Base-by-base conservation (phyloP, 2,329 filamentous ascomycete species). In the Aspergillus viridinutans region DNA sequence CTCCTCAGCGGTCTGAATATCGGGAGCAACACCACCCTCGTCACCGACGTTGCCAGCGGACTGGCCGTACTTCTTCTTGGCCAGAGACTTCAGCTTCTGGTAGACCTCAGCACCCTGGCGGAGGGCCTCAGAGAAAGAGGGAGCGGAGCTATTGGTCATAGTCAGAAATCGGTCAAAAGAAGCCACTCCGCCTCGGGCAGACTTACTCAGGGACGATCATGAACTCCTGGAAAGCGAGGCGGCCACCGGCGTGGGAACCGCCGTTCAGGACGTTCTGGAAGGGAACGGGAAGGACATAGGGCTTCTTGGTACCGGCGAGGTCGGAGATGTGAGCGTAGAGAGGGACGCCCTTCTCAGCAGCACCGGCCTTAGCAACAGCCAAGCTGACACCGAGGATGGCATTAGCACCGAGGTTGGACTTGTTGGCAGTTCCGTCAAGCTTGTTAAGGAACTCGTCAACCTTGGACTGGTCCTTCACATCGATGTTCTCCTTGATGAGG, bases 11-110 rank as follows among this genome's bases (percentile, higher is more conserved):
- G 90, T 95, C 84, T 97, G 91, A 75, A 99, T 97, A 86, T 97
- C 92, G 69, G 94, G 94, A 69, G 94, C 94, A 74, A 99, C 94
- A 88, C 94, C 94, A 85, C 94, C 94, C 87, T 99, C 94, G 76
- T 99, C 94, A 80, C 94, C 94, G 67, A 99, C 94, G 78, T 99
- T 99, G 78, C 93, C 94, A 66, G 94, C 94, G 64, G 94, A 97
- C 81, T 96, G 93, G 75, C 94, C 94, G 78, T 99, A 99, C 85
- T 90, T 94, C 90, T 97, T 94, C 90, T 97, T 97, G 78, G 94
- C 92, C 61, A 97, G 86, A 71, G 84, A 72, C 89, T 99, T 99
- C 72, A 99, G 90, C 81, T 90, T 89, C 81, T 97, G 93, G 88
- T 99, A 99, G 72, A 97, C 92, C 82, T 99, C 94, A 70, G 93